Evolutionary conservation across 2,329 filamentous ascomycete genomes (phyloP), one percentile per base, ranked within the genome.

Genomic region (Leptographium galeiforme): DNA sequence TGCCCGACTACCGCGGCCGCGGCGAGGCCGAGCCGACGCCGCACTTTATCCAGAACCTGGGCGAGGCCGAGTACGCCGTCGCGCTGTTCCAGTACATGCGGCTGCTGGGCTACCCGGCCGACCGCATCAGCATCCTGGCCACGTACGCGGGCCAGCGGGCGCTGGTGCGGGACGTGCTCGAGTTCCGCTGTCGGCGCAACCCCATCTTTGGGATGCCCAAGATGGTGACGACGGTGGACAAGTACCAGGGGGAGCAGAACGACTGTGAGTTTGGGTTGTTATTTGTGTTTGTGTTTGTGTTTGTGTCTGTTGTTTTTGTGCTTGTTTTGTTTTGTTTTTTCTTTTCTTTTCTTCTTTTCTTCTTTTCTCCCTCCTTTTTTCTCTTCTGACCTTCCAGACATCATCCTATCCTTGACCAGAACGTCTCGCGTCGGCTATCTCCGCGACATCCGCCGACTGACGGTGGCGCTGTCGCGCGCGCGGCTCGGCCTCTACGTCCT

Each of bases 181-280:
- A 72, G 14, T 87, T 94, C 64, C 79, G 93, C 55, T 98, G 93
- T 67, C 84, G 82, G 40, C 85, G 80, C 61, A 94, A 89, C 61
- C 72, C 82, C 2, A 72, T 97, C 19, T 98, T 98, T 68, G 90
- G 91, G 10, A 72, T 95, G 67, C 93, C 93, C 18, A 86, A 84
- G 67, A 84, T 86, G 52, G 88, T 98, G 33, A 90, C 88, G 4
- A 98, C 94, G 6, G 91, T 98, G 58, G 93, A 98, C 72, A 96
- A 95, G 67, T 98, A 97, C 64, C 93, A 98, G 72, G 94, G 93
- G 66, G 93, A 98, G 73, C 93, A 98, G 70, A 98, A 98, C 68
- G 93, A 98, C 64, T 97, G 88, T 93, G 76, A 76, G 86, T 81
- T 53, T 41, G 25, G 25, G 2, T 25, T 25, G 25, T 25, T 25